Evolutionary conservation across 2,329 filamentous ascomycete genomes (phyloP), one percentile per base, ranked within the genome.

Genomic region (Fusarium heterosporum): DNA sequence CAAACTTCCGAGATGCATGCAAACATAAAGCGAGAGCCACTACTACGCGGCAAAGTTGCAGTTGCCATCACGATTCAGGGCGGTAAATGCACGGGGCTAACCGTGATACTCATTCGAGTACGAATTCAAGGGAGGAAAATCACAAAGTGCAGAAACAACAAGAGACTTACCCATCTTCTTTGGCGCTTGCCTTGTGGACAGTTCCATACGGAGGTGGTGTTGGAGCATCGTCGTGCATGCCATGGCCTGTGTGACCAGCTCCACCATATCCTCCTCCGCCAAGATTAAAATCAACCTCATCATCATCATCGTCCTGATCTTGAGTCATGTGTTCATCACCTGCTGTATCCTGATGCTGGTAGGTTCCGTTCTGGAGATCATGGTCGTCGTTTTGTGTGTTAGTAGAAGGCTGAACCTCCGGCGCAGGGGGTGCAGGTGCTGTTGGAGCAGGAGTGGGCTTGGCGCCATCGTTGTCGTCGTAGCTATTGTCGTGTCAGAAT

Each of bases 131-230:
- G 57, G 48, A 57, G 51, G 36, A 58, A 61, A 69, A 74, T 73
- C 70, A 76, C 72, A 60, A 62, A 19, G 17, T 55, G 54, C 41
- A 59, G 56, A 61, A 63, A 72, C 51, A 36, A 36, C 32, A 49
- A 49, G 25, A 66, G 59, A 81, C 79, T 80, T 75, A 81, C 79
- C 79, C 79, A 58, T 81, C 79, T 74, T 81, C 79, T 73, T 81
- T 81, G 70, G 94, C 92, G 62, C 89, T 90, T 64, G 91, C 88
- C 61, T 85, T 87, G 65, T 80, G 78, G 16, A 79, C 77, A 26
- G 76, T 74, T 56, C 79, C 78, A 34, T 77, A 76, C 16, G 8
- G 28, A 4, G 74, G 78, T 46, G 73, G 74, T 36, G 78, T 71
- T 29, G 71, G 69, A 39, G 62, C 70, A 19, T 72, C 73, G 28